Evolutionary conservation across 257 asterid species (phyloP), one percentile per base, ranked within the genome.

Genomic region (Coffea canephora): DNA sequence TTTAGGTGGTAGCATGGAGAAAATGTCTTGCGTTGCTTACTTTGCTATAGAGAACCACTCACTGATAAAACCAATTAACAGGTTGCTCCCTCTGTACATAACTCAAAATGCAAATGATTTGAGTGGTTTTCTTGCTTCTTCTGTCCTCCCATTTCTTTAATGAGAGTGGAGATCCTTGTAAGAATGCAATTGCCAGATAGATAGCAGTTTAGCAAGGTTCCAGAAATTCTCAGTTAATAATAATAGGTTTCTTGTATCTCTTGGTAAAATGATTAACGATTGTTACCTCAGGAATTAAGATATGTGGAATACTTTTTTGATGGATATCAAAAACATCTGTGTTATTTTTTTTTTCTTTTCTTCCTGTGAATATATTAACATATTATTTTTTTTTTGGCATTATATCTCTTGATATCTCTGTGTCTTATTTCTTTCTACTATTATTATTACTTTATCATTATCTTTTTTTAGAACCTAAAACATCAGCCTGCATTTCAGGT

Each of bases 71-170:
- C 76, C 9, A 12, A 46, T 34, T 11, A 13, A n/a, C n/a, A 54
- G 66, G 48, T 25, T 19, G 11, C 43, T 15, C 36, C 70, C 12
- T 73, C 12, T 73, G 79, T 73, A 46, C 39, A 73, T 73, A 76
- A 1, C 62, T 62, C n/a, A 46, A 71, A n/a, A 10, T 46, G 75
- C 46, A 46, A 46, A 70, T 39, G 54, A 71, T 36, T 71, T 48
- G 41, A 71, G 75, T n/a, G 27, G 75, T 71, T 71, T 71, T 67
- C 54, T 46, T 71, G 75, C 15, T 36, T 61, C 14, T 62, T 23
- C 21, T 62, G 71, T 18, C 0, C 18, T 15, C 0, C 18, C 16
- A 69, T 2, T 69, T 43, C 7, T 69, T 41, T 15, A 31, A 39
- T 41, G 73, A 21, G 31, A 48, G 50, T 48, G 27, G 80, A 67